Base-by-base conservation (phyloP, 2,329 filamentous ascomycete species). In the Calonectria multiphialidica region DNA sequence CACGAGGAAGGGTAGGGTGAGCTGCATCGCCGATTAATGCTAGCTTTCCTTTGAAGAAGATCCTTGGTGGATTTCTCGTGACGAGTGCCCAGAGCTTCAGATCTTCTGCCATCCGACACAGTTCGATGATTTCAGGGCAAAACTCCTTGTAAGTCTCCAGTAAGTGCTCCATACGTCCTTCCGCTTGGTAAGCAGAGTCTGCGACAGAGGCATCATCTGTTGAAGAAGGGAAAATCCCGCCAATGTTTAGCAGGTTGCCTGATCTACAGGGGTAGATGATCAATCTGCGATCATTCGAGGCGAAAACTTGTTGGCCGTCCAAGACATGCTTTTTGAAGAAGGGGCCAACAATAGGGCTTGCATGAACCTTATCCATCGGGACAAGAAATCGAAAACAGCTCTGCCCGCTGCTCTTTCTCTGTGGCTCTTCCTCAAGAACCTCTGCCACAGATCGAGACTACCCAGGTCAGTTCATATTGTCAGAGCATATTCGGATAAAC, bases 1-100 rank as follows among this genome's bases (percentile, higher is more conserved):
- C 44, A 72, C 72, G 69, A 21, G 69, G 72, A 30, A 72, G 69
- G 64, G 72, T 73, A 0, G 72, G 72, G 5, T 73, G 72, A n/a
- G 72, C 72, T 25, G 72, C 72, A 2, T 73, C 72, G 1, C 72
- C 72, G 0, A 73, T 47, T 1, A 70, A 18, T 1, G 25, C 57
- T 9, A 40, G 23, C 13, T 28, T 62, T 7, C 37, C 57, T 12
- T 30, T 44, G 37, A 28, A 62, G 23, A 62, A 62, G 5, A 5
- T 30, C 7, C 40, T 6, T 1, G 57, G 57, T 12, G 57, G 57
- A n/a, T 62, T 40, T 33, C 57, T 30, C 15, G 57, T 62, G 7
- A 37, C 57, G 12, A 62, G 45, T 13, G 35, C 25, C 57, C 57
- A 62, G 21, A 62, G 57, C 12, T 62, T 62, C 57, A 62, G 13